phyloP scores from a whole-genome alignment of 2,329 filamentous ascomycete genomes.

The Dactylellina drechsleri region DNA sequence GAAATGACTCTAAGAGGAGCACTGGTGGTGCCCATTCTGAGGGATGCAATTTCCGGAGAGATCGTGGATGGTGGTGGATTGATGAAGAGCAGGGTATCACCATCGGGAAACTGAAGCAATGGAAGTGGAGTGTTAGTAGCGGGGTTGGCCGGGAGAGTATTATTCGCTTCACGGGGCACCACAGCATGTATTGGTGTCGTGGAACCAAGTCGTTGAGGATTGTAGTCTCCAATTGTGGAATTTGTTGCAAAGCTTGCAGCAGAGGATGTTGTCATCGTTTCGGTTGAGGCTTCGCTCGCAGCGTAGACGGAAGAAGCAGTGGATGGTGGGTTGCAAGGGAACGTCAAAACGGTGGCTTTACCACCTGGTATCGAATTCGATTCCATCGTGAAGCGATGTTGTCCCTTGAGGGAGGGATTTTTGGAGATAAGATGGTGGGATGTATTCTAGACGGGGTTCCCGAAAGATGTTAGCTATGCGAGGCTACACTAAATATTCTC shows the following conservation, averaged over 20 bases:
- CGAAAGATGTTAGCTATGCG: too few relatives aligned
- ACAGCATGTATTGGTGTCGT: slow-evolving; percentile 9
- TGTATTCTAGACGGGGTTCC: neutral
- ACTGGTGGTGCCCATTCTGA: slow-evolving; percentile 51
- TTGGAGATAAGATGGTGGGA: neutral
- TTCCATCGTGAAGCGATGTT: slow-evolving; percentile 14
- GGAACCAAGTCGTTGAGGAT: neutral
- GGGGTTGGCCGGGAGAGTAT: slow-evolving; percentile 15
- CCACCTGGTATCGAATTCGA: slow-evolving; percentile 16
- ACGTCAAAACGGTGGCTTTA: slow-evolving; percentile 14
- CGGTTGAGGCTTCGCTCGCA: slow-evolving; percentile 42
- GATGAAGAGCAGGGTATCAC: slow-evolving; percentile 59
- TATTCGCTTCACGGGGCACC: slow-evolving; percentile 12
- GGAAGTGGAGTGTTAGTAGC: slow-evolving; percentile 53
- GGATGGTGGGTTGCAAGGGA: slow-evolving; percentile 30
- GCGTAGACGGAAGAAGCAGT: slow-evolving; percentile 35
- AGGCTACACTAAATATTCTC: too few relatives aligned
- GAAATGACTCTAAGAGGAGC: slow-evolving; percentile 65
- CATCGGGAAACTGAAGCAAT: slow-evolving; percentile 55
- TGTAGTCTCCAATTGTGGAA: slow-evolving; percentile 34
- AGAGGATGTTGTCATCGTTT: slow-evolving; percentile 24
- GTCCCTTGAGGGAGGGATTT: neutral
- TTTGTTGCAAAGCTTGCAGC: slow-evolving; percentile 33
- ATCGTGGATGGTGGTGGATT: slow-evolving; percentile 42
- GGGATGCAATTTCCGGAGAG: slow-evolving; percentile 15